A percentile compares a stretch with the other conserved stretches of the same genome.
These are phyloP conservation scores for Fistulifera pelliculosa DNA, from an alignment of 108 stramenopile genomes.

Conservation along the genomic window DNA sequence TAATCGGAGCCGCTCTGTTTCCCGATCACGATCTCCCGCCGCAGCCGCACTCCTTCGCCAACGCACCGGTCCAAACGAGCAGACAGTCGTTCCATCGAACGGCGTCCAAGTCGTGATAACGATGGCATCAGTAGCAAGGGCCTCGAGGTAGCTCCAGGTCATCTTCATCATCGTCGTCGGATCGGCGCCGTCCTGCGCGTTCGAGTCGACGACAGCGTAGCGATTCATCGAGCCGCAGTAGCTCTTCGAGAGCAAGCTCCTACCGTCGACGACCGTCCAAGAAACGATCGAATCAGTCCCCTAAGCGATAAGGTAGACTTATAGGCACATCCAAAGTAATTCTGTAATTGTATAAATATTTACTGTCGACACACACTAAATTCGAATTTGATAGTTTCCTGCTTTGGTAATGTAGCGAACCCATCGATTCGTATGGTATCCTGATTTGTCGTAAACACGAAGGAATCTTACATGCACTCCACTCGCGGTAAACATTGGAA, in stretches of 20 bases:
- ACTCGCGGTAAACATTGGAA: conserved; percentile 97
- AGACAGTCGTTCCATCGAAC: background rate
- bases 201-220: background rate
- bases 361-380: conserved; percentile 39
- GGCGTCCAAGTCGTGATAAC: background rate
- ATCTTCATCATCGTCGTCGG: conserved; percentile 3
- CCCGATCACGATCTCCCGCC: background rate
- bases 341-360: background rate
- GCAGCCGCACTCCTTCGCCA: background rate
- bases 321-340: no score
- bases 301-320: no score
- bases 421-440: conserved; percentile 95
- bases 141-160: background rate
- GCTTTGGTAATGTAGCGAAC: conserved; percentile 98
- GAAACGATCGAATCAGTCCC: background rate
- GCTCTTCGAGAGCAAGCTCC: background rate
- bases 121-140: background rate
- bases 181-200: background rate
- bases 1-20: no score
- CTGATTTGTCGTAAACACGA: conserved; percentile 96
- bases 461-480: conserved; percentile 97
- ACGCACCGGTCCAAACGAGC: no score
- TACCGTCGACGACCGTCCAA: background rate
- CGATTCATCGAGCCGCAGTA: background rate
- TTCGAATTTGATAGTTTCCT: conserved; percentile 91